Base-by-base conservation (phyloP, 2,329 filamentous ascomycete species). In the Dactylellina parvicollis region DNA sequence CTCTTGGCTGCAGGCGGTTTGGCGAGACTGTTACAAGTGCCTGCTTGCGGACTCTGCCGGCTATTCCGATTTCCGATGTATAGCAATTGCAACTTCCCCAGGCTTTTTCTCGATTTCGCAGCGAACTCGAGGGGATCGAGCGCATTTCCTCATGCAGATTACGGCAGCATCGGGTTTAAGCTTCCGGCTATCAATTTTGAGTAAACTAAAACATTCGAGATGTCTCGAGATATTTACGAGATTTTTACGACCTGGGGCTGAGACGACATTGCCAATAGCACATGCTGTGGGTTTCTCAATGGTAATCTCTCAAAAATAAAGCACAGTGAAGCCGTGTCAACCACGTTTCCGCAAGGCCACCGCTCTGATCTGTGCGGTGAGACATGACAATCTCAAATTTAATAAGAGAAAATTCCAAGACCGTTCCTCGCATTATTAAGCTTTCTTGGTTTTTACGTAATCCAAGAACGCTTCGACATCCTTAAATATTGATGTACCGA, bases 381-480 rank as follows among this genome's bases (percentile, higher is more conserved):
- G n/a, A n/a, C n/a, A n/a, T n/a, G n/a, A n/a, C n/a, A n/a, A 7
- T 44, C 12, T 14, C 22, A 4, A 26, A 28, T 50, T 9, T 22
- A 12, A 8, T 12, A 22, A 20, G 20, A 49, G 44, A 16, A 18
- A n/a, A n/a, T n/a, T n/a, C n/a, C 14, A 7, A n/a, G 40, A 44
- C 40, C 40, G n/a, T 20, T n/a, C n/a, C n/a, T n/a, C 32, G 12
- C 2, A 9, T n/a, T 18, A 8, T 26, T 65, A 65, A 18, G 18
- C 52, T 20, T 14, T 36, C 16, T 65, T 65, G 3, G 49, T 66
- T 16, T 59, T 38, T 3, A 50, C 69, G 14, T 47, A 73, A 18
- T 60, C 60, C 22, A 73, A 49, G 36, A 73, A 73, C 8, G 67
- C 67, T 18, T 73, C 69, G 1, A 73, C 60, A 28, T 73, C 60